Evolutionary conservation across 169 alveolate genomes (phyloP).

Genomic region (Plasmodium knowlesi): DNA sequence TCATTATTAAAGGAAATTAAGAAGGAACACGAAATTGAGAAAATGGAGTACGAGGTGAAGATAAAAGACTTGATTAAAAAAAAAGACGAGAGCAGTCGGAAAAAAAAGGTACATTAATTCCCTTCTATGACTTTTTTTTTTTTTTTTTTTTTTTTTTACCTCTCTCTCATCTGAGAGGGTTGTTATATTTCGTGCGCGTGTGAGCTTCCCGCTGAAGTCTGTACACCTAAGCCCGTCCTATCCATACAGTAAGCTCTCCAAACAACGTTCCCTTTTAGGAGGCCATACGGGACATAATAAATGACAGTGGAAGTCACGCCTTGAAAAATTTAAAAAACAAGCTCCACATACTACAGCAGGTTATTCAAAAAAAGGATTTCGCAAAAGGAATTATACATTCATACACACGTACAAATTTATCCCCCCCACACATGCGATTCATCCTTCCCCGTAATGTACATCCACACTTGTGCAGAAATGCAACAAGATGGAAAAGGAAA

Average conservation of each 20-base stretch:
- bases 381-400: not conserved
- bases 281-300: conserved; percentile 21
- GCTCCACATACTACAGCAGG: conserved; percentile 25
- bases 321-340: conserved; percentile 31
- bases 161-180: not conserved
- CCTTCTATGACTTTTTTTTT: not conserved
- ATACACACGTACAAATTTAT: not conserved
- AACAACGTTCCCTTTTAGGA: not conserved
- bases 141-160: not conserved
- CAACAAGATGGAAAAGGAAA: conserved; percentile 28
- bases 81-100: conserved; percentile 24
- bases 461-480: conserved; percentile 10
- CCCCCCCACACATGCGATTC: not conserved
- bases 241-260: not conserved
- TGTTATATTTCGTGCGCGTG: not conserved
- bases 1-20: conserved; percentile 11
- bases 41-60: conserved; percentile 8
- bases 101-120: conserved; percentile 28
- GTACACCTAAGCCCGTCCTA: not conserved
- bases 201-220: not conserved
- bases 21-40: conserved; percentile 32
- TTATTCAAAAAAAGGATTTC: not conserved
- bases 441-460: not conserved
- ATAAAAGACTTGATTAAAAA: conserved; percentile 37
- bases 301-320: conserved; percentile 8